Conservation (phyloP, 192 early-diverging fungal genomes). For the Spizellomyces sp. region DNA sequence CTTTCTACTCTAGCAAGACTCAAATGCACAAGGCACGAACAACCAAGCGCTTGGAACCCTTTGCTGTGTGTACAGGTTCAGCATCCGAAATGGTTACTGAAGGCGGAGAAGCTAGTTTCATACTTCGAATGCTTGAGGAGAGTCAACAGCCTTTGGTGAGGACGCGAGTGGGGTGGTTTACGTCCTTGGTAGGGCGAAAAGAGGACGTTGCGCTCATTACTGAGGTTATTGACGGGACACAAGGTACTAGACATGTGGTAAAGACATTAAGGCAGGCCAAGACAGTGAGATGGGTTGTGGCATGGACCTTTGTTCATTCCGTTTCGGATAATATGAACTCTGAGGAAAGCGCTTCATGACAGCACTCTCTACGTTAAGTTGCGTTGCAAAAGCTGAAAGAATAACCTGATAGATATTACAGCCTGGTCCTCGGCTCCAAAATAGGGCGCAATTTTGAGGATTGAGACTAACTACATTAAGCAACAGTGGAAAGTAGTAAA, state of each 20-base stretch:
- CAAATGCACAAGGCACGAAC: constrained; percentile 56
- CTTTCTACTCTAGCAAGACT: constrained; percentile 70
- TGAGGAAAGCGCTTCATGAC: too few species aligned
- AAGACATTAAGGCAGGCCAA: constrained; percentile 33
- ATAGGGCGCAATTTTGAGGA: too few species aligned
- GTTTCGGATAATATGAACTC: too few species aligned
- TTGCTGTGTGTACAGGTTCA: constrained; percentile 59
- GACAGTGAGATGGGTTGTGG: constrained; percentile 34
- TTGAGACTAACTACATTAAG: too few species aligned
- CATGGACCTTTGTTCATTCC: constrained; percentile 19
- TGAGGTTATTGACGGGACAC: constrained; percentile 24
- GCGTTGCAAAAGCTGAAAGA: too few species aligned
- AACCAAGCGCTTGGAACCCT: constrained; percentile 56
- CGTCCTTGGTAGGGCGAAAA: constrained; percentile 74
- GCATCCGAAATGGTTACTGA: constrained; percentile 73
- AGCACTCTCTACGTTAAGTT: too few species aligned
- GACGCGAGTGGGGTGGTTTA: constrained; percentile 65
- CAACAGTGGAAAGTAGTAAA: too few species aligned
- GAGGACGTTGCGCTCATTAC: constrained; percentile 28
- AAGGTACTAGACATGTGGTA: constrained; percentile 25
- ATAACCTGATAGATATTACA: too few species aligned
- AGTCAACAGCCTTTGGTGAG: constrained; percentile 3
- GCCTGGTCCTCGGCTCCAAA: too few species aligned
- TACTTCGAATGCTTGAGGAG: constrained; percentile 50
- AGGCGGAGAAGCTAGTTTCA: constrained; percentile 80